Evolutionary conservation across 768 basidiomycete species (phyloP).

Genomic region (Tremella mesenterica): DNA sequence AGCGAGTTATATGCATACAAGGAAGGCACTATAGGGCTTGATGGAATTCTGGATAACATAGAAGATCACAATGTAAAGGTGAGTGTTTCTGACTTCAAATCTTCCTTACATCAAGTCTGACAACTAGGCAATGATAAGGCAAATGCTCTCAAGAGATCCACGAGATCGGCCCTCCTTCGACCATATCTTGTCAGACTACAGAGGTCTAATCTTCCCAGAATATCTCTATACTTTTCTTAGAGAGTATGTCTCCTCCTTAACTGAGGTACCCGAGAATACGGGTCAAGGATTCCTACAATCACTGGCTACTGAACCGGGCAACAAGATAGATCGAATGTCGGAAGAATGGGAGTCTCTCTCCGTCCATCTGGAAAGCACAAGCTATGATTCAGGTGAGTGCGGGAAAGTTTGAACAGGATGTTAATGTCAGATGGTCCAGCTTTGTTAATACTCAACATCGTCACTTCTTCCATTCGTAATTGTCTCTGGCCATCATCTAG

Average conservation of each 20-base stretch:
- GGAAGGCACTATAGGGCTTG: slow-evolving; percentile 71
- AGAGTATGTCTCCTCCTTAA: slow-evolving; percentile 66
- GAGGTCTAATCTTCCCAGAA: slow-evolving; percentile 77
- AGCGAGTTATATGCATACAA: slow-evolving; percentile 92
- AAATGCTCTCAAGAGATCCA: slow-evolving; percentile 82
- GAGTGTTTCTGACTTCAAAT: slow-evolving; percentile 38
- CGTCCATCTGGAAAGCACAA: slow-evolving; percentile 20
- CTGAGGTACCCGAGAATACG: slow-evolving; percentile 45
- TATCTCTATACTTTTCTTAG: slow-evolving; percentile 91
- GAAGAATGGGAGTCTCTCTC: slow-evolving; percentile 56
- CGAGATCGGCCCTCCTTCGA: slow-evolving; percentile 70
- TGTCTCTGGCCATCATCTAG: slow-evolving; percentile 78
- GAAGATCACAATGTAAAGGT: slow-evolving; percentile 77
- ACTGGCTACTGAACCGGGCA: slow-evolving; percentile 30
- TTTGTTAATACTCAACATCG: slow-evolving; percentile 72
- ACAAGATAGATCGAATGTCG: slow-evolving; percentile 75
- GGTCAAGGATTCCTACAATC: slow-evolving; percentile 20
- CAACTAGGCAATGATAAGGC: slow-evolving; percentile 68
- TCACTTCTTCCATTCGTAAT: slow-evolving; percentile 82
- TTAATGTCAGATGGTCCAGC: slow-evolving; percentile 68
- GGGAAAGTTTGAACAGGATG: neutral
- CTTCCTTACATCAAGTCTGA: neutral
- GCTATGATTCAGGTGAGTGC: slow-evolving; percentile 17
- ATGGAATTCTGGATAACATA: slow-evolving; percentile 61
- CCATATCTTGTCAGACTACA: slow-evolving; percentile 61